Evolutionary conservation across 2,329 filamentous ascomycete species (phyloP), one percentile per base, ranked within the genome.

Genomic region (Onygena corvina): DNA sequence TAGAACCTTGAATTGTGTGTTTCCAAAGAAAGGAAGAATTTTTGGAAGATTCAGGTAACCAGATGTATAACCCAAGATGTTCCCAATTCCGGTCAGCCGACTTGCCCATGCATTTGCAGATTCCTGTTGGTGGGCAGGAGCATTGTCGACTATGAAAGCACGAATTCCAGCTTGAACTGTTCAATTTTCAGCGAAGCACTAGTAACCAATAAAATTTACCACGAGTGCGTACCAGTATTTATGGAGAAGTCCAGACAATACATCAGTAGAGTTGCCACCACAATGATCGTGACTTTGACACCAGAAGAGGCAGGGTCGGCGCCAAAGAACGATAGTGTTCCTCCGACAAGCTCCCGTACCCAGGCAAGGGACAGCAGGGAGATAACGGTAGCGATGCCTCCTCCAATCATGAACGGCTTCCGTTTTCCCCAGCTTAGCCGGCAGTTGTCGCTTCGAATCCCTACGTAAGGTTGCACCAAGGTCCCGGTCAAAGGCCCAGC

Each of bases 171-270:
- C 90, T 76, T 96, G 90, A 29, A 96, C 86, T 77, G 55, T 51
- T 55, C 4, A 11, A 11, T 46, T 14, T 48, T 54, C 44, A 53
- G 42, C 47, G 52, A 52, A 49, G 52, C 16, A 20, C 35, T n/a
- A 8, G 44, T 30, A 6, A n/a, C 5, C 2, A 8, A 34, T 6
- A 3, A 20, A 46, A 21, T 9, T 9, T 21, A 35, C 18, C 21
- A 23, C 16, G 7, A 6, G 47, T 52, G 66, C 73, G 58, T 69
- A 84, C 81, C 83, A 50, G 89, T 92, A 67, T 96, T 96, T 70
- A 96, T 92, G 59, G 89, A 81, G 65, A 96, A 92, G 64, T 96
- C 90, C 46, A 96, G 76, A 46, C 92, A 74, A 66, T 94, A 96
- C 59, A 96, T 84, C 69, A 88, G 83, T 25, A 88, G 62, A 4